Evolutionary conservation across 164 flowering plant species (phyloP), one percentile per base, ranked within the genome.

Genomic region (Liquidambar formosana): DNA sequence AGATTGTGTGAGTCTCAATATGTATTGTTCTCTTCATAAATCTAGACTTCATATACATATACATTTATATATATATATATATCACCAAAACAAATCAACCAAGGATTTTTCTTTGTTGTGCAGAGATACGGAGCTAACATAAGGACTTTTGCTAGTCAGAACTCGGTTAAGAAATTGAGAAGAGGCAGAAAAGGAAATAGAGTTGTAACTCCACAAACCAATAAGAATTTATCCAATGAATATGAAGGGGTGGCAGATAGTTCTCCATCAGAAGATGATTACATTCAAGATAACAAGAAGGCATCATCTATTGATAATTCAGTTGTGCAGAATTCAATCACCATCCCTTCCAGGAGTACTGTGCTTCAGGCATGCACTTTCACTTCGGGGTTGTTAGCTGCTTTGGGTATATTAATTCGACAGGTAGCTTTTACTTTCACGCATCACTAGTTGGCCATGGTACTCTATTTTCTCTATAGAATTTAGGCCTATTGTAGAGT

Each of bases 291-390:
- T 52, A 73, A 65, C 63, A 57, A 10, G 27, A 51, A 21, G 59
- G 66, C 54, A 12, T 64, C 75, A 33, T 56, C 64, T 64, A 47
- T 21, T 57, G 79, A 75, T 56, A 72, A 57, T 60, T 56, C 68
- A 51, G 75, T 69, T 65, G 51, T 33, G 11, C 61, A 74, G 63
- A 67, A 57, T 53, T 67, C 74, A 10, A 14, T 41, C 15, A 54
- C 58, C 0, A 43, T 72, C 22, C 70, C 89, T 56, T 76, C 93
- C 2, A 84, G 96, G 70, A 61, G 69, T 68, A 70, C 54, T 72
- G 96, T 94, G 74, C 93, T 91, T 73, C 89, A 84, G 72, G 88
- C 97, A 15, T 94, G 98, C 77, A 76, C 73, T 41, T 58, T 85
- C 46, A 89, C 97, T 57, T 91, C 92, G 53, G 82, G 82, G 5